Conservation (phyloP, 257 asterid genomes). For the Przewalskia tangutica region DNA sequence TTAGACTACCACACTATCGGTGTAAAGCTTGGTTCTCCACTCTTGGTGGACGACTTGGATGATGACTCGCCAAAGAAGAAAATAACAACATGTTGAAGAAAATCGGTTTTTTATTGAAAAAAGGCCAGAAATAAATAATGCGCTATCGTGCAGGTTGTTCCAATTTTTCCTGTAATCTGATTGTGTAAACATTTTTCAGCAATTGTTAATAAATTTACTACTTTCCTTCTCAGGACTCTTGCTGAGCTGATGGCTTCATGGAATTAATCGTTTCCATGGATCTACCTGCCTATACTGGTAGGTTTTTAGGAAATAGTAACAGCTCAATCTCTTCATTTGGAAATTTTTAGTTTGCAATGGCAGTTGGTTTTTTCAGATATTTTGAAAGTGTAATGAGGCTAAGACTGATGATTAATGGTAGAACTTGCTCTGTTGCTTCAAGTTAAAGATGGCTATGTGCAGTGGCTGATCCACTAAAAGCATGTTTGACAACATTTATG, state of each 20-base stretch:
- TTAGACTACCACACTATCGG: slow-evolving; percentile 54
- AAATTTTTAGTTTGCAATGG: not conserved
- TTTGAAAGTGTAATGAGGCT: not conserved
- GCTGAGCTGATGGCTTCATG: not conserved
- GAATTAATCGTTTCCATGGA: not conserved
- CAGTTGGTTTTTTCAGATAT: not conserved
- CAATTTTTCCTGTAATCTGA: not conserved
- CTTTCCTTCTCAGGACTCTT: not conserved
- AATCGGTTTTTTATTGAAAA: slow-evolving; percentile 71
- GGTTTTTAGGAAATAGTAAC: not conserved
- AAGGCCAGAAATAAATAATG: slow-evolving; percentile 51
- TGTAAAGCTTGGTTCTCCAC: slow-evolving; percentile 49
- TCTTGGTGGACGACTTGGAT: slow-evolving; percentile 51
- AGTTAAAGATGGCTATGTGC: not conserved
- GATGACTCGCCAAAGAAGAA: slow-evolving; percentile 76
- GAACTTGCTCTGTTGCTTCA: not conserved
- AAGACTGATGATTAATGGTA: not conserved
- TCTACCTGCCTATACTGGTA: not conserved
- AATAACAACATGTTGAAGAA: slow-evolving; percentile 75
- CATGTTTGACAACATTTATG: too few relatives aligned
- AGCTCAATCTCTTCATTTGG: not conserved
- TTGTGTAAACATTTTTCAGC: not conserved
- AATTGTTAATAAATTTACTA: not conserved
- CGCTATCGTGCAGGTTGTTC: slow-evolving; percentile 3
- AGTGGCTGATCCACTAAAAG: too few relatives aligned